Conservation (phyloP, 129 eudicot genomes). For the Apium graveolens region DNA sequence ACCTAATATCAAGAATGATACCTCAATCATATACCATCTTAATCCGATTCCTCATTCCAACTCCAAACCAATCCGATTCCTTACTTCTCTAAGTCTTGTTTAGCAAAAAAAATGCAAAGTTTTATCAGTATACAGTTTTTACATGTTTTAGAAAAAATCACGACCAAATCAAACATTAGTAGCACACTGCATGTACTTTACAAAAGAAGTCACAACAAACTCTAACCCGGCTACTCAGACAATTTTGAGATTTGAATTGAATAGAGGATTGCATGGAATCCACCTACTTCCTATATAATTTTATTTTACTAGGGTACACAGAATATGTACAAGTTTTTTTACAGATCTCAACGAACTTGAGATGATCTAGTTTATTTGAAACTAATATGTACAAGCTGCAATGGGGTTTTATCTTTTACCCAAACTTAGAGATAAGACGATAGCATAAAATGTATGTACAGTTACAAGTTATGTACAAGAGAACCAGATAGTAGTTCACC, state of each 20-base stretch:
- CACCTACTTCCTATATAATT: constrained; percentile 3
- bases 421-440: constrained; percentile 19
- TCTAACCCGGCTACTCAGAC: neutral
- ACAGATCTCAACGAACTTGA: constrained; percentile 20
- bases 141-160: neutral
- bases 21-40: no score
- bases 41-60: no score
- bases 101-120: no score
- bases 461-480: constrained; percentile 6
- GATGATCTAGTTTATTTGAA: constrained; percentile 26
- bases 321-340: constrained; percentile 26
- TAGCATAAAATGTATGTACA: constrained; percentile 9
- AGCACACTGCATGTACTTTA: no score
- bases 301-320: constrained; percentile 1
- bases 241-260: neutral
- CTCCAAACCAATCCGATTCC: no score
- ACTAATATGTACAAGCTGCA: constrained; percentile 29
- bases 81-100: no score
- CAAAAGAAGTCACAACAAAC: neutral
- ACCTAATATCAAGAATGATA: no score
- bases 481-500: constrained; percentile 14
- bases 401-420: constrained; percentile 15
- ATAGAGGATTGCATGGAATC: neutral
- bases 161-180: neutral
- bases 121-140: neutral